Evolutionary conservation across 805 yeast species (phyloP).

Genomic region (Candida silvatica): DNA sequence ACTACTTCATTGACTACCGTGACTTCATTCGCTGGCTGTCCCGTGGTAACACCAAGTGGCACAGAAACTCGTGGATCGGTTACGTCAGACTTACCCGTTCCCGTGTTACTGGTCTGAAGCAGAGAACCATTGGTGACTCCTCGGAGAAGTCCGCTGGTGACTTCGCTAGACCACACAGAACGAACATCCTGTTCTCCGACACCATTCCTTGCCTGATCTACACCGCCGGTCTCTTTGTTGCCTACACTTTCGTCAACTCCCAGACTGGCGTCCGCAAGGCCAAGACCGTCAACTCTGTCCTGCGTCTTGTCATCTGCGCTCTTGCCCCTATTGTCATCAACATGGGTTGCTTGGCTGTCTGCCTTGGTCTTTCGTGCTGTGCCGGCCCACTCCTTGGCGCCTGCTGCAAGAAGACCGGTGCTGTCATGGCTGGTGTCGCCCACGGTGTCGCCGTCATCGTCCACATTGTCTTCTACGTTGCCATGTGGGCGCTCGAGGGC

Average conservation of each 20-base stretch:
- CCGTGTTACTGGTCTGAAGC: conserved; percentile 77
- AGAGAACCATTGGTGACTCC: conserved; percentile 63
- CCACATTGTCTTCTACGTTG: conserved; percentile 82
- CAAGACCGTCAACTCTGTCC: conserved; percentile 53
- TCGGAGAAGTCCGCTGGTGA: conserved; percentile 83
- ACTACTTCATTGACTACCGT: conserved; percentile 93
- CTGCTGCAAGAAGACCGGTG: conserved; percentile 96
- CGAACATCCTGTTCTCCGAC: conserved; percentile 64
- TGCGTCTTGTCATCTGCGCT: conserved; percentile 71
- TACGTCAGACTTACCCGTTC: conserved; percentile 77
- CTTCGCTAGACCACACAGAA: conserved; percentile 73
- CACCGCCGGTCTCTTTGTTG: conserved; percentile 74
- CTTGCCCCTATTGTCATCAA: conserved; percentile 88
- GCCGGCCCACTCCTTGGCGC: conserved; percentile 92
- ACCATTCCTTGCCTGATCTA: conserved; percentile 61
- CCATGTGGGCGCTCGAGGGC: conserved; percentile 95
- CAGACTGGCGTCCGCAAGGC: conserved; percentile 68
- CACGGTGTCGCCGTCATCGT: conserved; percentile 91
- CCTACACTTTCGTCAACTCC: conserved; percentile 74
- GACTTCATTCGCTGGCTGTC: conserved; percentile 86
- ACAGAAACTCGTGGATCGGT: conserved; percentile 85
- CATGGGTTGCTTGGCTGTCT: conserved; percentile 72
- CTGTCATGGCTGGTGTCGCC: conserved; percentile 91
- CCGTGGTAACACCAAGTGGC: conserved; percentile 87
- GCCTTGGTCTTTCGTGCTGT: conserved; percentile 86